Evolutionary conservation across 2,329 filamentous ascomycete genomes (phyloP).

Genomic region (Chaetomium sp.): DNA sequence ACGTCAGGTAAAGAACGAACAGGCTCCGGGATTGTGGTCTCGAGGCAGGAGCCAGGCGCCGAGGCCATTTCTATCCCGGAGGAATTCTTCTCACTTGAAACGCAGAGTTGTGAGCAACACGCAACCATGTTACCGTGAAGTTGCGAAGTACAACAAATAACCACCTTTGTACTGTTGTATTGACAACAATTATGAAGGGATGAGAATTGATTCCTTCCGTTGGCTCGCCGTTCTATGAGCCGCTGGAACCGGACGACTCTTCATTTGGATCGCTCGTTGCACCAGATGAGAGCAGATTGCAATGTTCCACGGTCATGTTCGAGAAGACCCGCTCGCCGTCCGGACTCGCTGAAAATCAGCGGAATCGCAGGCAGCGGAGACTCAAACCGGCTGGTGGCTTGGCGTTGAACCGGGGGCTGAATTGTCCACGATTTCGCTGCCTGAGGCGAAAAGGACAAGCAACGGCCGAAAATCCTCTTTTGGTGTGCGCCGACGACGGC

Average conservation of each 20-base stretch:
- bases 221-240: too few species aligned
- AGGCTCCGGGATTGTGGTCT: too few species aligned
- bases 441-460: slow-evolving; percentile 7
- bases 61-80: too few species aligned
- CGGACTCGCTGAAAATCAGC: neutral
- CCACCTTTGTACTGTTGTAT: too few species aligned
- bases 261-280: neutral
- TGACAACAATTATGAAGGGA: too few species aligned
- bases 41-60: too few species aligned
- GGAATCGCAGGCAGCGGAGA: slow-evolving; percentile 7
- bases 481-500: neutral
- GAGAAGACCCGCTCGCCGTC: slow-evolving; percentile 3
- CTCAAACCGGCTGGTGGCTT: slow-evolving; percentile 6
- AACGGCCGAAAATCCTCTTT: slow-evolving; percentile 2
- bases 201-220: too few species aligned
- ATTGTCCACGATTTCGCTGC: neutral
- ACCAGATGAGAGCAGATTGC: neutral
- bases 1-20: too few species aligned
- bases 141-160: too few species aligned
- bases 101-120: too few species aligned
- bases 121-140: too few species aligned
- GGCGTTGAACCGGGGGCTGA: neutral
- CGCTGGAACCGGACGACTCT: neutral
- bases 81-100: too few species aligned
- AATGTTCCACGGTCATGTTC: slow-evolving; percentile 3